Conservation (phyloP, 768 basidiomycete genomes). For the Thelephora ganbajun region DNA sequence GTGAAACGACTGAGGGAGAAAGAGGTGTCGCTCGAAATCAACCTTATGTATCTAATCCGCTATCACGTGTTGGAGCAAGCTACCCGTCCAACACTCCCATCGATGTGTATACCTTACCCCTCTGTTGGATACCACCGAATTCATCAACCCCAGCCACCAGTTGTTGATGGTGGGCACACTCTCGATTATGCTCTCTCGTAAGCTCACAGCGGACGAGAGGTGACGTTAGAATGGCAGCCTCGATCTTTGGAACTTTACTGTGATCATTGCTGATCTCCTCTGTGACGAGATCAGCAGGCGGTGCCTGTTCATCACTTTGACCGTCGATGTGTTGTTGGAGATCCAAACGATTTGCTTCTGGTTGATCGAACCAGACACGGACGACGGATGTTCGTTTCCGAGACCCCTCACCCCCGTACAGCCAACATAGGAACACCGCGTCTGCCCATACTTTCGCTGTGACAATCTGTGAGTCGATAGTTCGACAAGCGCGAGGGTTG, state of each 20-base stretch:
- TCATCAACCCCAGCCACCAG: slow-evolving; percentile 31
- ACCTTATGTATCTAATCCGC: too few relatives aligned
- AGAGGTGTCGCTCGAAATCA: too few relatives aligned
- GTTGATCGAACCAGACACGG: slow-evolving; percentile 1
- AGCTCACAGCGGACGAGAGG: neutral
- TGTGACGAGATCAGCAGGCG: slow-evolving; percentile 37
- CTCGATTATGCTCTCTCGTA: neutral
- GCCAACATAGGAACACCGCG: slow-evolving; percentile 12
- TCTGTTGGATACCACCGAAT: slow-evolving; percentile 38
- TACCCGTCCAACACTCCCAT: too few relatives aligned
- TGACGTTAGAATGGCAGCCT: slow-evolving; percentile 43
- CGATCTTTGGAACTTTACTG: slow-evolving; percentile 40
- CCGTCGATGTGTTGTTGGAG: slow-evolving; percentile 22
- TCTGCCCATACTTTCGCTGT: slow-evolving; percentile 30
- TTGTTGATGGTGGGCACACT: slow-evolving; percentile 21
- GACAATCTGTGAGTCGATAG: slow-evolving; percentile 24
- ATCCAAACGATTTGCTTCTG: neutral
- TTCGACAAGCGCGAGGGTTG: neutral
- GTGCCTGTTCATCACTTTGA: slow-evolving; percentile 34
- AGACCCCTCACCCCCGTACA: slow-evolving; percentile 22
- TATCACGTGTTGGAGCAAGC: too few relatives aligned
- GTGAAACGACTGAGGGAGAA: too few relatives aligned
- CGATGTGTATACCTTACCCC: slow-evolving; percentile 31
- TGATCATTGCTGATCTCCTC: slow-evolving; percentile 37
- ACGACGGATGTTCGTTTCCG: slow-evolving; percentile 26